These are phyloP conservation scores for Leucosporidium yakuticum DNA, from an alignment of 768 basidiomycete species.

Conservation along the genomic window DNA sequence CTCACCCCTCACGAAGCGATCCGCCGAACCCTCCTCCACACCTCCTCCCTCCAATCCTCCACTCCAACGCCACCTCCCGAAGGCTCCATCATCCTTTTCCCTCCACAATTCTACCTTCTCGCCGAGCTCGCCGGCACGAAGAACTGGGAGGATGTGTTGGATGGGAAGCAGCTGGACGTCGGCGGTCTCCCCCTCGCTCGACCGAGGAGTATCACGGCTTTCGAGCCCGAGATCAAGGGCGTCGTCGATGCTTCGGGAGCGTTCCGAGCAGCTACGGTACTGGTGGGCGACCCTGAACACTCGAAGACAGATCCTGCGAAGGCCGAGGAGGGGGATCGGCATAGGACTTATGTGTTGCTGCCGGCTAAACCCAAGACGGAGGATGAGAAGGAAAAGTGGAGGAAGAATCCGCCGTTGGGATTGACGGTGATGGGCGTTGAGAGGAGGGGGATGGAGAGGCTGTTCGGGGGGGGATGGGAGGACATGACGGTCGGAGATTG, in stretches of 20 bases:
- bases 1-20: constrained; percentile 28
- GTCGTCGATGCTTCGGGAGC: neutral
- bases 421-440: constrained; percentile 1
- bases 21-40: constrained; percentile 19
- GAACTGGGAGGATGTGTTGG: neutral
- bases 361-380: neutral
- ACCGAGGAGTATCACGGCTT: neutral
- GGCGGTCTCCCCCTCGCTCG: neutral
- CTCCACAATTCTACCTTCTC: constrained; percentile 36
- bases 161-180: neutral
- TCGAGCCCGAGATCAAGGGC: constrained; percentile 4
- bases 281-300: constrained; percentile 24
- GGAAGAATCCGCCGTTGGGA: neutral
- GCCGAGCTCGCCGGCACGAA: constrained; percentile 27
- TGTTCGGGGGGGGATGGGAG: constrained; percentile 20
- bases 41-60: neutral
- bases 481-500: constrained; percentile 27
- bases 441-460: neutral
- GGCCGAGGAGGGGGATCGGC: neutral
- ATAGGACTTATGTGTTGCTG: constrained; percentile 24
- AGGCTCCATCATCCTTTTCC: constrained; percentile 31
- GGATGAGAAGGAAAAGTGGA: neutral
- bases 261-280: constrained; percentile 10
- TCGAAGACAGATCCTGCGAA: neutral
- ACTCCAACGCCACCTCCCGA: neutral